Evolutionary conservation across 2,329 filamentous ascomycete genomes (phyloP).

Genomic region (Erysiphe pulchra): DNA sequence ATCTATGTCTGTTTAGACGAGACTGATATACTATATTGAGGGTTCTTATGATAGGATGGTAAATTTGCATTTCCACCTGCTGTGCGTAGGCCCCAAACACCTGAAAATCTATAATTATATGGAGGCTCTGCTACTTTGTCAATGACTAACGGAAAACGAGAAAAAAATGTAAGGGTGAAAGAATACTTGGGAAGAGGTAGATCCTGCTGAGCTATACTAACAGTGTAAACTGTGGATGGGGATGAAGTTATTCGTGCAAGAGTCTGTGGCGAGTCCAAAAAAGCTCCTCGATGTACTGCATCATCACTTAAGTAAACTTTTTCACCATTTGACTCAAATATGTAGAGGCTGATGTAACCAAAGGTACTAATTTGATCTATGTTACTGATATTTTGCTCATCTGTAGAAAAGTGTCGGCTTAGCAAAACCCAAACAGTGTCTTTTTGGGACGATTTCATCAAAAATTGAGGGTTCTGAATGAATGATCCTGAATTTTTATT

Average conservation of each 20-base stretch:
- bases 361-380: constrained; percentile 14
- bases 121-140: constrained; percentile 20
- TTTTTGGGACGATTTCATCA: constrained; percentile 29
- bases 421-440: constrained; percentile 63
- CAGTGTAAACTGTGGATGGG: constrained; percentile 21
- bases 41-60: constrained; percentile 57
- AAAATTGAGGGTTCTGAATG: constrained; percentile 45
- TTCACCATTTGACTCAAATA: constrained; percentile 46
- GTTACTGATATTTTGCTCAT: constrained; percentile 27
- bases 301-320: constrained; percentile 51
- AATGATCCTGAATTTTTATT: constrained; percentile 26
- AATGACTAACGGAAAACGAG: constrained; percentile 34
- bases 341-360: constrained; percentile 70
- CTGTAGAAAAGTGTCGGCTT: constrained; percentile 60
- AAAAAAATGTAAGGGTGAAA: constrained; percentile 76
- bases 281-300: constrained; percentile 50
- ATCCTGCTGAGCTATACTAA: constrained; percentile 56
- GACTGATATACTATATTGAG: constrained; percentile 51
- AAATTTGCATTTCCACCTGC: constrained; percentile 67
- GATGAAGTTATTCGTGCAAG: constrained; percentile 45
- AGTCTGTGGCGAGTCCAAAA: constrained; percentile 81
- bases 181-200: constrained; percentile 47
- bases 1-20: constrained; percentile 32
- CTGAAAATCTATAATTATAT: constrained; percentile 23
- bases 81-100: constrained; percentile 52